Conservation (phyloP, 2,329 filamentous ascomycete genomes). For the Daldinia sp. region DNA sequence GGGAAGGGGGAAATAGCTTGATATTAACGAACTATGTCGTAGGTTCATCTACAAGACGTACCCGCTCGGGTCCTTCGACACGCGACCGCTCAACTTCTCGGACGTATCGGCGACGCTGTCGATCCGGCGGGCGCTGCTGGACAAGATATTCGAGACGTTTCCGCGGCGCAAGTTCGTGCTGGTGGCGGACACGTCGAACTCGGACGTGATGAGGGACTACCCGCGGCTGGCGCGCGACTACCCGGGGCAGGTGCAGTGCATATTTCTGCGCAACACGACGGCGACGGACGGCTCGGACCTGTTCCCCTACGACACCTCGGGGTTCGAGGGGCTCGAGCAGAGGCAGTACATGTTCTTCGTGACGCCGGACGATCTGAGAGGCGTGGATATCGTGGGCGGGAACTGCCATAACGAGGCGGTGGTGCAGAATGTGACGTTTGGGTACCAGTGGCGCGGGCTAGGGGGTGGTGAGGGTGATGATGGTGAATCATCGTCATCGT, state of each 20-base stretch:
- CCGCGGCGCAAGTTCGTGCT: constrained; percentile 81
- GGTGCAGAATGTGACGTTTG: constrained; percentile 78
- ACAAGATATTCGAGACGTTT: constrained; percentile 80
- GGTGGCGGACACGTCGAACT: constrained; percentile 81
- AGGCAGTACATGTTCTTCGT: constrained; percentile 84
- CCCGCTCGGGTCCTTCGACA: constrained; percentile 81
- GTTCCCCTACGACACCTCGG: constrained; percentile 81
- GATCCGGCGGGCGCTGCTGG: constrained; percentile 76
- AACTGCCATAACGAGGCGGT: constrained; percentile 75
- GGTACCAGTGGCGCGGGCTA: constrained; percentile 68
- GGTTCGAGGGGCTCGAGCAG: constrained; percentile 75
- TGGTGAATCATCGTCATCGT: too few species aligned
- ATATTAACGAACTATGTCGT: not conserved
- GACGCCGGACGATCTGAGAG: constrained; percentile 74
- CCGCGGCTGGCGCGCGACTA: constrained; percentile 72
- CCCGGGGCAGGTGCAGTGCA: constrained; percentile 80
- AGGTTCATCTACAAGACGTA: constrained; percentile 81
- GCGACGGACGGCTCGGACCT: constrained; percentile 74
- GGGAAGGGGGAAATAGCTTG: not conserved
- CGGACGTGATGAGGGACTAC: constrained; percentile 78
- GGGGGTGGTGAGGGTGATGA: constrained; percentile 47
- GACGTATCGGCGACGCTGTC: constrained; percentile 77
- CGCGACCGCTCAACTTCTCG: constrained; percentile 82
- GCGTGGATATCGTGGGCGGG: constrained; percentile 75
- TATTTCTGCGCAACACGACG: constrained; percentile 79